Conservation (phyloP, 2,329 filamentous ascomycete genomes). For the Epichloe hybrida region DNA sequence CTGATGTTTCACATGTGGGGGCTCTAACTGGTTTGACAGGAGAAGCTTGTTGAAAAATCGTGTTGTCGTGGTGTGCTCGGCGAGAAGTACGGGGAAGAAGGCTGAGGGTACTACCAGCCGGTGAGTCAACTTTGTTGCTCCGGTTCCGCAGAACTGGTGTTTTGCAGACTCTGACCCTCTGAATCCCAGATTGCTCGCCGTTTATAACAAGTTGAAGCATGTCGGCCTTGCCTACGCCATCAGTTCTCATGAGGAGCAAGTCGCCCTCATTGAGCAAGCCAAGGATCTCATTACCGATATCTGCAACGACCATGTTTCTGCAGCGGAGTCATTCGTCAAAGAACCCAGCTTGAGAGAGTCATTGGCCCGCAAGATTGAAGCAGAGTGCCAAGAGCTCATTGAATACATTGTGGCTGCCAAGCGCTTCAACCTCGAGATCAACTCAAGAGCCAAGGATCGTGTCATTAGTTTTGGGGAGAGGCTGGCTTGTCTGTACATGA, state of each 20-base stretch:
- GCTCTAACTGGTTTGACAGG: conserved; percentile 10
- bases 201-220: conserved; percentile 42
- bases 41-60: conserved; percentile 49
- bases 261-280: conserved; percentile 48
- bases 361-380: conserved; percentile 54
- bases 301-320: conserved; percentile 64
- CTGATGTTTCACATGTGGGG: neutral
- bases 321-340: conserved; percentile 50
- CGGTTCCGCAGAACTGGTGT: neutral
- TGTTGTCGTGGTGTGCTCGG: conserved; percentile 90
- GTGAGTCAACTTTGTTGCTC: conserved; percentile 38
- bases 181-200: conserved; percentile 37
- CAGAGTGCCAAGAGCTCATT: conserved; percentile 67
- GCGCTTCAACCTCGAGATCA: conserved; percentile 60
- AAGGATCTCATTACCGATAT: conserved; percentile 68
- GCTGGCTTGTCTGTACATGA: conserved; percentile 84
- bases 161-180: neutral
- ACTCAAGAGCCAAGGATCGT: conserved; percentile 66
- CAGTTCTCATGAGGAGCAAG: conserved; percentile 37
- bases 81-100: conserved; percentile 88
- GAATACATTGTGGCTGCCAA: conserved; percentile 56
- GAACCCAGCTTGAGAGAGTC: conserved; percentile 41
- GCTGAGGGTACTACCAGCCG: conserved; percentile 88
- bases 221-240: conserved; percentile 34
- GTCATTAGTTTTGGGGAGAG: conserved; percentile 95